Evolutionary conservation across 495 filamentous ascomycete genomes (phyloP).

Genomic region (Xanthoparmelia taractica): DNA sequence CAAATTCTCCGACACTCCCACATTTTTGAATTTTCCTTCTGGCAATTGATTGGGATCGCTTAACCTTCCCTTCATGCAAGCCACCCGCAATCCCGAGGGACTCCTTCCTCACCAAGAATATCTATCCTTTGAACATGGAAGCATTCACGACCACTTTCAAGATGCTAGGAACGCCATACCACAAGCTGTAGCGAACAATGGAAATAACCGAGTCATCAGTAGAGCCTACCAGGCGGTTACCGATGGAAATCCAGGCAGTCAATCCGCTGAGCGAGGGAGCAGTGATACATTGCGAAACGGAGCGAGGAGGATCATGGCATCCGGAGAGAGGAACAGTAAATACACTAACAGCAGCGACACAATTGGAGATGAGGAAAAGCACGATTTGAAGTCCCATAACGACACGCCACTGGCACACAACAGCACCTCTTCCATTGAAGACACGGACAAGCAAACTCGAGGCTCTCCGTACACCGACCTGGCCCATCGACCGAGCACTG

Average conservation of each 20-base stretch:
- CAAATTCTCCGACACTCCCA: too few relatives aligned
- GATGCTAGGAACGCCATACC: not conserved
- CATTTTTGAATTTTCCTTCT: too few relatives aligned
- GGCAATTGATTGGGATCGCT: too few relatives aligned
- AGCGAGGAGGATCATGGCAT: not conserved
- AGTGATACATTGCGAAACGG: not conserved
- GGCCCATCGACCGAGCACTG: not conserved
- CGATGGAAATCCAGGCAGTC: not conserved
- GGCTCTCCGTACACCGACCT: not conserved
- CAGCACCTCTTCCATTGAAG: not conserved
- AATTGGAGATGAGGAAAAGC: not conserved
- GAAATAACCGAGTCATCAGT: not conserved
- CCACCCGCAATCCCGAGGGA: not conserved
- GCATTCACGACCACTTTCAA: not conserved
- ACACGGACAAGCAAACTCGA: not conserved
- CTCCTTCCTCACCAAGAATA: not conserved
- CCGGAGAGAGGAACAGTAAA: not conserved
- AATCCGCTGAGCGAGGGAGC: not conserved
- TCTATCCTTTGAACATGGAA: not conserved
- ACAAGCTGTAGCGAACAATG: not conserved
- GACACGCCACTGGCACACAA: not conserved
- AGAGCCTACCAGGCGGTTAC: not conserved
- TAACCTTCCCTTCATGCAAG: not conserved
- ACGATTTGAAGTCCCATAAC: not conserved
- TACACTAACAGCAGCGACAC: not conserved